Percentiles rank a stretch among this genome's conserved stretches.
These are phyloP conservation scores for Rhazya stricta DNA, from an alignment of 257 asterid species.

Conservation along the genomic window DNA sequence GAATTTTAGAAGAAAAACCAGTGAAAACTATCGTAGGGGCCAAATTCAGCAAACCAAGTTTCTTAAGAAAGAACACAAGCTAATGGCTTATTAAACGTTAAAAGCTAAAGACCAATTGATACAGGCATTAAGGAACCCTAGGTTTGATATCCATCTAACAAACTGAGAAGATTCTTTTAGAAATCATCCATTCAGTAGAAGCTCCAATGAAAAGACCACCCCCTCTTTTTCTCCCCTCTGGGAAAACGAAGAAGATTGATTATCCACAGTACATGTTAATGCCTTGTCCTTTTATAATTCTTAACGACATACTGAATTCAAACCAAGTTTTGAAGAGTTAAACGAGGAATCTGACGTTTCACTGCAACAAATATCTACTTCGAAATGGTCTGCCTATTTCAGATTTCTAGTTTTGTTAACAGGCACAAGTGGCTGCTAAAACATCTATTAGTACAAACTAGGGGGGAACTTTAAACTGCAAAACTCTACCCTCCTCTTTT, in stretches of 20 bases:
- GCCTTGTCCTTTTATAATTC: neutral
- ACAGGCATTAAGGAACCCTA: neutral
- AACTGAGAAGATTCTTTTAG: neutral
- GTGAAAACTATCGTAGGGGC: neutral
- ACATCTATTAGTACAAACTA: too few species aligned
- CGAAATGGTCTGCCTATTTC: neutral
- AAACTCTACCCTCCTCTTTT: too few species aligned
- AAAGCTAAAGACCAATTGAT: neutral
- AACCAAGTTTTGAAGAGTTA: neutral
- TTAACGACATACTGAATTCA: neutral
- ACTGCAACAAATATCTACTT: neutral
- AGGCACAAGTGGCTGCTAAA: neutral
- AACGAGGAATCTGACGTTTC: neutral
- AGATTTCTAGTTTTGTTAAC: neutral
- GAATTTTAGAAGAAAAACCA: neutral
- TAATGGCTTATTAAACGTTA: neutral
- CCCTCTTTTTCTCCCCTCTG: too few species aligned
- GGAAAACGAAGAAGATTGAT: too few species aligned
- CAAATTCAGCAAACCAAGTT: neutral
- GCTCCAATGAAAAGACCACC: too few species aligned
- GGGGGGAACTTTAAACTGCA: too few species aligned
- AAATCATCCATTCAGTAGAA: too few species aligned
- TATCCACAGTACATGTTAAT: neutral
- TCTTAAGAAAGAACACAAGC: neutral
- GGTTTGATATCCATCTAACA: neutral